A percentile compares a stretch with the other conserved stretches of the same genome.
phyloP scores from a whole-genome alignment of 345 rosid species.

The Populus tremula region DNA sequence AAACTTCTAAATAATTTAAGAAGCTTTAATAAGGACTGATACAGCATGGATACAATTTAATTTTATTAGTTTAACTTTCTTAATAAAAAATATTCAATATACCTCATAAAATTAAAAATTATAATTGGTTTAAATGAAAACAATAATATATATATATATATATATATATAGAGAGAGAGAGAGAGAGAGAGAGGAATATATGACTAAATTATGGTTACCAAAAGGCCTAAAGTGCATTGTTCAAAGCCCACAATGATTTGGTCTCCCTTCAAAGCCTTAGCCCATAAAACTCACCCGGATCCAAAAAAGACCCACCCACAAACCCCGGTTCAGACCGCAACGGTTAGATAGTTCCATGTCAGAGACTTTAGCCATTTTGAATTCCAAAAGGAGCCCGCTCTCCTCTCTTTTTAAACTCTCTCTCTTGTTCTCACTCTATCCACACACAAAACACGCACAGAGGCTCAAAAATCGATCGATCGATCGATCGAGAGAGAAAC shows the following conservation, averaged over 20 bases:
- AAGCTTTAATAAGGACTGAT: too few species aligned
- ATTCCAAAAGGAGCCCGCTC: constrained; percentile 41
- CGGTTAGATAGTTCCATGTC: constrained; percentile 9
- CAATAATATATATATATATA: too few species aligned
- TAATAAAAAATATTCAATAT: too few species aligned
- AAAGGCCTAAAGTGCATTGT: not conserved
- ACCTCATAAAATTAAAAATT: too few species aligned
- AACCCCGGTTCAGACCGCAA: not conserved
- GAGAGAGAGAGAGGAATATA: too few species aligned
- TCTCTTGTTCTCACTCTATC: not conserved
- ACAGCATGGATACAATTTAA: too few species aligned
- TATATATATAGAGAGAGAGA: too few species aligned
- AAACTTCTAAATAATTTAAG: too few species aligned
- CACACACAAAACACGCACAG: not conserved
- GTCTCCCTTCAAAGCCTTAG: not conserved
- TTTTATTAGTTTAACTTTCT: too few species aligned
- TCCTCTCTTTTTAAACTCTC: constrained; percentile 29
- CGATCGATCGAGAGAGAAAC: not conserved
- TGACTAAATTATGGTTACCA: too few species aligned
- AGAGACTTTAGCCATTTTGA: constrained; percentile 10
- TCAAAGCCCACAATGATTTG: not conserved
- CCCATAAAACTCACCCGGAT: not conserved
- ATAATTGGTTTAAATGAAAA: too few species aligned
- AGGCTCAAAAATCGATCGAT: not conserved
- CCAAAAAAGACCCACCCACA: not conserved